Evolutionary conservation across 2,329 filamentous ascomycete species (phyloP), one percentile per base, ranked within the genome.

Genomic region (Aspergillus tubingensis): DNA sequence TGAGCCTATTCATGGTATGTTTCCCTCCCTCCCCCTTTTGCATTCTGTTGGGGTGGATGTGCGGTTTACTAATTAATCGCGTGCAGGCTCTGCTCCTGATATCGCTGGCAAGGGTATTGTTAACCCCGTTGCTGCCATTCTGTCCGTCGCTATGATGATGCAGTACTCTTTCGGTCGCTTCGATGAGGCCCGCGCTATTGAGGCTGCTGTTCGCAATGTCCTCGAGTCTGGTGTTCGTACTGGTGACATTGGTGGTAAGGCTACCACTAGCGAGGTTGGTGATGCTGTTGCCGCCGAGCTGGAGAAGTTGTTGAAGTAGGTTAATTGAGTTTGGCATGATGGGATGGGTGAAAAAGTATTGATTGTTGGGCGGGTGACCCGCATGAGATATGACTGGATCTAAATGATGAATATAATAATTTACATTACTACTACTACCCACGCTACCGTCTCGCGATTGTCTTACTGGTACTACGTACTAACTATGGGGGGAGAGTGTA

Each of bases 131-230:
- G 94, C 93, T 54, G 93, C 92, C 57, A 92, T 98, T 65, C 86
- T 98, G 47, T 96, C 92, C 11, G 85, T 96, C 13, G 92, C 92
- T 71, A 96, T 98, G 92, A 91, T 99, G 89, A 85, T 97, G 72
- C 89, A 92, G 73, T 98, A 97, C 83, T 96, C 92, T 13, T 86
- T 98, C 61, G 87, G 88, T 71, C 86, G 93, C 67, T 87, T 90
- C 30, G 83, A 86, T 54, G 89, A 97, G 77, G 90, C 93, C 36
- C 84, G 86, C 62, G 86, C 88, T 53, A 86, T 97, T 64, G 92
- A 97, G 80, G 84, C 88, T 62, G 92, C 93, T 3, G 92, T 96
- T 54, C 85, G 86, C 73, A 86, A 84, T 58, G 89, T 91, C 54
- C 89, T 97, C 65, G 92, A 97, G 75, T 84, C 82, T 57, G 91